These are phyloP conservation scores for Globisporangium echinulatum DNA, from an alignment of 352 stramenopile species.

Conservation along the genomic window DNA sequence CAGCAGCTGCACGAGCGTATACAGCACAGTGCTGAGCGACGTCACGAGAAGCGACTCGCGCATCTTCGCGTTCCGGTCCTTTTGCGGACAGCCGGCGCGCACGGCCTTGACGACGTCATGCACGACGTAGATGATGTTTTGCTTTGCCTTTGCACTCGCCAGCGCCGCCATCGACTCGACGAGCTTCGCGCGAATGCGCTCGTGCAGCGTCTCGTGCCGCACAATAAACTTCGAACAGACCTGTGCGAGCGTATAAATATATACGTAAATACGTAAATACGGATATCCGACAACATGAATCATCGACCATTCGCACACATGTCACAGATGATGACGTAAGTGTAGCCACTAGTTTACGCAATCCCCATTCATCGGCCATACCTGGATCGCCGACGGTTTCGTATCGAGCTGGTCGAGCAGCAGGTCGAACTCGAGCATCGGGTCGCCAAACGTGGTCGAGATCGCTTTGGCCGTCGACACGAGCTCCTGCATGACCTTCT, in stretches of 20 bases:
- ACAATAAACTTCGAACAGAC: constrained; percentile 83
- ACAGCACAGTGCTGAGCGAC: constrained; percentile 66
- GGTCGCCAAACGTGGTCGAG: constrained; percentile 72
- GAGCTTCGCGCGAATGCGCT: constrained; percentile 64
- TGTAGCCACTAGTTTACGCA: too few species aligned
- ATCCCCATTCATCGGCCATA: constrained; percentile 18
- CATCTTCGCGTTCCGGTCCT: constrained; percentile 76
- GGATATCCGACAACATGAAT: background rate
- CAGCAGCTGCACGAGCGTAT: constrained; percentile 52
- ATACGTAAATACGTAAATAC: constrained; percentile 5
- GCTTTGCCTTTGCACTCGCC: constrained; percentile 56
- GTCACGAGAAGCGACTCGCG: constrained; percentile 53
- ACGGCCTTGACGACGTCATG: constrained; percentile 80
- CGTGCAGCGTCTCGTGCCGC: constrained; percentile 66
- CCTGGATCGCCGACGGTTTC: constrained; percentile 79
- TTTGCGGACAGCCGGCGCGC: constrained; percentile 56
- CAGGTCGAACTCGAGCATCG: constrained; percentile 83
- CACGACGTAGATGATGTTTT: constrained; percentile 78
- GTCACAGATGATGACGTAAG: background rate
- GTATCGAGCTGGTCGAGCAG: constrained; percentile 81
- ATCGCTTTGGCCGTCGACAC: constrained; percentile 69
- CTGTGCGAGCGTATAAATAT: constrained; percentile 18
- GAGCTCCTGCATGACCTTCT: constrained; percentile 80
- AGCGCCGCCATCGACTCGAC: constrained; percentile 56
- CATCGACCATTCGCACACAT: background rate